Evolutionary conservation across 202 grass and related monocot species (phyloP), one percentile per base, ranked within the genome.

Genomic region (Brachypodium distachyon): DNA sequence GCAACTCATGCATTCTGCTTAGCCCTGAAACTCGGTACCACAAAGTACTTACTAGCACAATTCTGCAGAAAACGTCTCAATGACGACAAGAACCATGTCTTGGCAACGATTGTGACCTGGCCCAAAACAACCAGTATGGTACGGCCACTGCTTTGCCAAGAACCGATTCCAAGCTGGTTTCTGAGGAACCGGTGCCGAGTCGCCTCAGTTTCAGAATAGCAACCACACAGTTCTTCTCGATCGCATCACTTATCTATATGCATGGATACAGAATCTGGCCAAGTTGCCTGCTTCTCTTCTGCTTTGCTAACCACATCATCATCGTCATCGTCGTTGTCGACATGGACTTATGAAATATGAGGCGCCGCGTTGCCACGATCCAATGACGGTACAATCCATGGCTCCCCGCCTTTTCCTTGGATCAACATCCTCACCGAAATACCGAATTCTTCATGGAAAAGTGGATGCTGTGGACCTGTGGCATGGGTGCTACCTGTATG

Each of bases 291-390:
- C 40, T 44, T 67, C 64, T 21, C 54, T 13, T 8, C 36, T 57
- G 62, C 19, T 81, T 76, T 81, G 78, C 47, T 38, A 67, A 55
- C 72, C 54, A 65, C 59, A 63, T 51, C 79, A 81, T 42, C 67
- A 23, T 52, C 64, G 8, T 46, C 59, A 63, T 51, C 79, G 73
- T 42, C 67, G 18, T 52, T 41, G 8, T 46, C 68, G 12, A 17
- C 55, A 31, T 59, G 77, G 49, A 64, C 64, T 81, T 88, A 88
- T 81, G 77, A 81, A 50, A 88, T 81, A 80, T 81, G 63, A 43
- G 62, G 77, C 56, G 8, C 11, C 48, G 77, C 12, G 77, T 76
- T 84, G 86, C 86, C 76, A 70, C 26, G 47, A 88, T 64, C 63
- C 76, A 48, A 69, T 47, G 41, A 52, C 71, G 64, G 40, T 84